These are phyloP conservation scores for Plasmodium vinckei DNA, from an alignment of 169 alveolate species.

Conservation along the genomic window DNA sequence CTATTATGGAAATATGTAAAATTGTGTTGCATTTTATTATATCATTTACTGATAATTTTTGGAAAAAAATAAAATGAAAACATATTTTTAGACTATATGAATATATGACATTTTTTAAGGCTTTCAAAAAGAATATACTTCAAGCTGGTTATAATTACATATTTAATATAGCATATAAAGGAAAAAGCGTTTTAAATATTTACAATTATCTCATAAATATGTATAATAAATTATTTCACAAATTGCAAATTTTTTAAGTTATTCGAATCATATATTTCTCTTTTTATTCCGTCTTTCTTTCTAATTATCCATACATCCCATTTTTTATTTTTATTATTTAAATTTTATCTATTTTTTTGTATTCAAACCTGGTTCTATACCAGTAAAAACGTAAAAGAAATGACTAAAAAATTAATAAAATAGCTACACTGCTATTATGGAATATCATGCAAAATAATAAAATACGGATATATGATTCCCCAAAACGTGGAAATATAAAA, in stretches of 20 bases:
- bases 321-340: no score
- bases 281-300: conserved; percentile 23
- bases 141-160: not conserved
- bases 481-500: no score
- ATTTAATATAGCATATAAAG: conserved; percentile 34
- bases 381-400: no score
- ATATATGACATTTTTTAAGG: conserved; percentile 4
- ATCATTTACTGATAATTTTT: conserved; percentile 31
- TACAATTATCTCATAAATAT: conserved; percentile 11
- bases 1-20: conserved; percentile 36
- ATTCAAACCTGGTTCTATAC: no score
- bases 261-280: conserved; percentile 10
- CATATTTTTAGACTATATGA: conserved; percentile 15
- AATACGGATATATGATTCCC: no score
- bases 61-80: no score
- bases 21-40: conserved; percentile 24
- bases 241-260: conserved; percentile 2
- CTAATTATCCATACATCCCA: no score
- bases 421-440: no score
- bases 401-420: no score
- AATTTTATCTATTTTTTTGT: no score
- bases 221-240: not conserved
- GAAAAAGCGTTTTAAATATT: conserved; percentile 23
- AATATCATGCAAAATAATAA: no score
- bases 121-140: conserved; percentile 18